Evolutionary conservation across 2,329 filamentous ascomycete species (phyloP).

Genomic region (Alternaria conjuncta): DNA sequence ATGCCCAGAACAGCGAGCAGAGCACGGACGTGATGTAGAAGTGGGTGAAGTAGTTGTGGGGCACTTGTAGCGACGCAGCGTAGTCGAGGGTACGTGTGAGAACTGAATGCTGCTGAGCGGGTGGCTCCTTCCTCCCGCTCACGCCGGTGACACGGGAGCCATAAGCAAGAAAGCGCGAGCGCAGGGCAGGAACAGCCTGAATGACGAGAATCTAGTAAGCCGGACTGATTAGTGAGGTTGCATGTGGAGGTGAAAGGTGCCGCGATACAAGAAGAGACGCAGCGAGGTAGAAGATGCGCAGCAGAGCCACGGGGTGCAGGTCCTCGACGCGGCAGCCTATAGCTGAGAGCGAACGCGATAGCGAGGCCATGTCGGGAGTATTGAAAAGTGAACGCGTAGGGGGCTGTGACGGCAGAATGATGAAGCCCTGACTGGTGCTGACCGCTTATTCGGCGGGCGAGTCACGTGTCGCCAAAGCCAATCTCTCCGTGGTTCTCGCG

Average conservation of each 20-base stretch:
- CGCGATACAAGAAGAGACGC: conserved; percentile 49
- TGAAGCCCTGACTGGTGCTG: conserved; percentile 12
- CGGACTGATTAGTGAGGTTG: conserved; percentile 33
- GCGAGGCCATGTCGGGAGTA: background rate
- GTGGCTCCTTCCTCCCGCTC: conserved; percentile 1
- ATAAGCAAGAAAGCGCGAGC: conserved; percentile 65
- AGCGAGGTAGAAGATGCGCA: conserved; percentile 48
- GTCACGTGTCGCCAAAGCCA: background rate
- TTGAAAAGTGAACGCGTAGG: conserved; percentile 2
- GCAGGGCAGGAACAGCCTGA: conserved; percentile 58
- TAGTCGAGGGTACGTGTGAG: conserved; percentile 53
- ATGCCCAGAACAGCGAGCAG: conserved; percentile 76
- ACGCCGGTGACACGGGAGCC: conserved; percentile 58
- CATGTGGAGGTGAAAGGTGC: conserved; percentile 30
- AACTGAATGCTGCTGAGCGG: conserved; percentile 12
- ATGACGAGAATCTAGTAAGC: conserved; percentile 58
- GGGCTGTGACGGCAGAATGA: conserved; percentile 21
- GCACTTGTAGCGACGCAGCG: conserved; percentile 67
- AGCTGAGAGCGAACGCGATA: conserved; percentile 3
- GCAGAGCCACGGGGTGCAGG: conserved; percentile 25
- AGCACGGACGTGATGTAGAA: conserved; percentile 79
- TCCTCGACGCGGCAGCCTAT: conserved; percentile 6
- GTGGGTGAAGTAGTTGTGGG: conserved; percentile 87
- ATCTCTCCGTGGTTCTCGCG: background rate
- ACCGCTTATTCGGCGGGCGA: background rate